These are phyloP conservation scores for Pseudoturritis turrita DNA, from an alignment of 345 rosid species.

Conservation along the genomic window DNA sequence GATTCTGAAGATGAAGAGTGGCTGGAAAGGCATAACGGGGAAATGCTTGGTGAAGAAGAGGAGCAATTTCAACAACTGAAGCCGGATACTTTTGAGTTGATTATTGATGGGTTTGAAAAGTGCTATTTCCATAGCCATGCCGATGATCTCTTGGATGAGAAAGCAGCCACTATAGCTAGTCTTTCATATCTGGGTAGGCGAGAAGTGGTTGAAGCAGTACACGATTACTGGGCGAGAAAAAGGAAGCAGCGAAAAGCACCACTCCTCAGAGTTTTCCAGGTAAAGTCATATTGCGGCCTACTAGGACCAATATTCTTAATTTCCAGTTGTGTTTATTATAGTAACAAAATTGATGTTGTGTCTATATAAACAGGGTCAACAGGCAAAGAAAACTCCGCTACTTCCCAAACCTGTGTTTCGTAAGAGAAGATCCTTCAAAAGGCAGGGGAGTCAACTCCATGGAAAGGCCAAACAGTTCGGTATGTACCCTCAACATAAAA, in stretches of 20 bases:
- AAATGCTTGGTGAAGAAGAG: constrained; percentile 27
- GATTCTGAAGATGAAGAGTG: constrained; percentile 94
- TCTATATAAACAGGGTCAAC: constrained; percentile 47
- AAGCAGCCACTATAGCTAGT: constrained; percentile 35
- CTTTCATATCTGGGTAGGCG: constrained; percentile 50
- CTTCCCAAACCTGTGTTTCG: constrained; percentile 61
- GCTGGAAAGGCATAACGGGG: constrained; percentile 57
- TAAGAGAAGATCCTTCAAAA: constrained; percentile 73
- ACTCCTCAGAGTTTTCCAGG: constrained; percentile 84
- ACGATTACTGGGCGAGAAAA: constrained; percentile 69
- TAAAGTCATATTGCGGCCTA: constrained; percentile 21
- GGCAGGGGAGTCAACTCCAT: constrained; percentile 52
- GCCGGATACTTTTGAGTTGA: constrained; percentile 68
- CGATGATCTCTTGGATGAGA: constrained; percentile 41
- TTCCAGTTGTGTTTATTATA: background rate
- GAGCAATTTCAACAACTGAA: constrained; percentile 38
- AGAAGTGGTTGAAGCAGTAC: constrained; percentile 68
- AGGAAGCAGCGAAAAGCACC: constrained; percentile 61
- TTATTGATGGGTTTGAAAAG: constrained; percentile 90
- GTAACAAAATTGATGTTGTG: background rate
- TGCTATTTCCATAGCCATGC: constrained; percentile 46
- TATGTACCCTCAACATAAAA: constrained; percentile 16
- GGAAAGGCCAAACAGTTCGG: constrained; percentile 83
- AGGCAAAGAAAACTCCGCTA: constrained; percentile 53
- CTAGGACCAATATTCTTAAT: background rate